A percentile compares a stretch with the other conserved stretches of the same genome.
These are phyloP conservation scores for Coemansia sp. DNA, from an alignment of 192 early-diverging fungal genomes.

Conservation along the genomic window DNA sequence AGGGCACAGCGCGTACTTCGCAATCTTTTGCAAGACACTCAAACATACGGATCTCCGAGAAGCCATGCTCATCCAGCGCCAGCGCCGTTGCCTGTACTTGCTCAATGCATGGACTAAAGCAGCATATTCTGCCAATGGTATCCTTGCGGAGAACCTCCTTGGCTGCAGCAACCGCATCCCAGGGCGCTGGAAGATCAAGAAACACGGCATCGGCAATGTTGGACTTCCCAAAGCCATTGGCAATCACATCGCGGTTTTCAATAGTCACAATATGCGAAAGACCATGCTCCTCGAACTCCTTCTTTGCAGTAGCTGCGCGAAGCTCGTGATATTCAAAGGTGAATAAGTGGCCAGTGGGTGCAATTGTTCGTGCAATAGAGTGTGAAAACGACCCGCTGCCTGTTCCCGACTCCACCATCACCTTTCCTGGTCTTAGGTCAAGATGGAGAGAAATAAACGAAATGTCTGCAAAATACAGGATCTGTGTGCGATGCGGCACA, in stretches of 20 bases:
- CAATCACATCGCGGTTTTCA: conserved; percentile 78
- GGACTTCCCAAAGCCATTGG: conserved; percentile 73
- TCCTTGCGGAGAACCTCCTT: conserved; percentile 81
- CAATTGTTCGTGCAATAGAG: conserved; percentile 84
- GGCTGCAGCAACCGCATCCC: conserved; percentile 87
- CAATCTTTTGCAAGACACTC: conserved; percentile 86
- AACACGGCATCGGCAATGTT: conserved; percentile 87
- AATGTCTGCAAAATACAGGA: conserved; percentile 93
- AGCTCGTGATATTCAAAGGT: conserved; percentile 93
- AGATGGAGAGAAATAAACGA: conserved; percentile 81
- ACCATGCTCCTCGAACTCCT: conserved; percentile 82
- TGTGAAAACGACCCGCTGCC: conserved; percentile 98
- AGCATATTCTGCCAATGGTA: conserved; percentile 83
- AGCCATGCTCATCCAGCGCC: conserved; percentile 78
- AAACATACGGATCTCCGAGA: conserved; percentile 91
- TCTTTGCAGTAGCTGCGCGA: conserved; percentile 62
- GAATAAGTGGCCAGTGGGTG: conserved; percentile 84
- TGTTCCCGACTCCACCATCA: conserved; percentile 90
- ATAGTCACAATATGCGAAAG: conserved; percentile 67
- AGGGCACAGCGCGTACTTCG: conserved; percentile 64
- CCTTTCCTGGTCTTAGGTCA: conserved; percentile 80
- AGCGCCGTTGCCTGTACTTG: conserved; percentile 83
- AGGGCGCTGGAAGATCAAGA: conserved; percentile 93
- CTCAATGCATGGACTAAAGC: conserved; percentile 95
- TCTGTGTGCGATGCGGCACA: conserved; percentile 95